A percentile compares a stretch with the other conserved stretches of the same genome.
phyloP scores from a whole-genome alignment of 768 basidiomycete genomes.

The Mycena haematopus region DNA sequence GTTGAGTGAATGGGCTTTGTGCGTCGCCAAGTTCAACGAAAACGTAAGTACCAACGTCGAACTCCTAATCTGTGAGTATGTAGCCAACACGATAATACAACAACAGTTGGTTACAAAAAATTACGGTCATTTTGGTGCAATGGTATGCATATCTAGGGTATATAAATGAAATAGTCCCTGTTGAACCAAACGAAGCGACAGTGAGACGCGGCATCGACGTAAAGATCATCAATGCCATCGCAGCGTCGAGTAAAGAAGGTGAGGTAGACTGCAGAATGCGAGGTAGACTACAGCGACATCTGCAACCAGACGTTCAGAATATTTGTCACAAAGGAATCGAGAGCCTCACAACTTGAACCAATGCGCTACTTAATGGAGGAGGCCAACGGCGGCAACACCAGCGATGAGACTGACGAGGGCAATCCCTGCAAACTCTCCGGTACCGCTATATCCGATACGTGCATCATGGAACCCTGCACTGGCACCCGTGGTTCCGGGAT shows the following conservation, averaged over 20 bases:
- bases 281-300: too few species aligned
- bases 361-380: constrained; percentile 19
- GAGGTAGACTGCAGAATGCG: too few species aligned
- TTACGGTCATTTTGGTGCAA: too few species aligned
- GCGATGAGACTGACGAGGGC: constrained; percentile 17
- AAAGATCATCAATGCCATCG: background rate
- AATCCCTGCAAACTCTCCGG: constrained; percentile 17
- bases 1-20: too few species aligned
- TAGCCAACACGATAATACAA: too few species aligned
- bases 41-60: too few species aligned
- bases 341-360: background rate
- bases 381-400: constrained; percentile 19
- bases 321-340: background rate
- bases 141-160: too few species aligned
- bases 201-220: background rate
- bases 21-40: too few species aligned
- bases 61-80: too few species aligned
- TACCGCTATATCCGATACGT: constrained; percentile 9
- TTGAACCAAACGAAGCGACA: constrained; percentile 1
- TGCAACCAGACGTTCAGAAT: background rate
- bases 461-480: constrained; percentile 18
- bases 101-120: too few species aligned
- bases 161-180: too few species aligned
- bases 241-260: constrained; percentile 1
- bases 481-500: background rate